Conservation (phyloP, 1,284 basidiomycete genomes). For the Polyporus tsugae region DNA sequence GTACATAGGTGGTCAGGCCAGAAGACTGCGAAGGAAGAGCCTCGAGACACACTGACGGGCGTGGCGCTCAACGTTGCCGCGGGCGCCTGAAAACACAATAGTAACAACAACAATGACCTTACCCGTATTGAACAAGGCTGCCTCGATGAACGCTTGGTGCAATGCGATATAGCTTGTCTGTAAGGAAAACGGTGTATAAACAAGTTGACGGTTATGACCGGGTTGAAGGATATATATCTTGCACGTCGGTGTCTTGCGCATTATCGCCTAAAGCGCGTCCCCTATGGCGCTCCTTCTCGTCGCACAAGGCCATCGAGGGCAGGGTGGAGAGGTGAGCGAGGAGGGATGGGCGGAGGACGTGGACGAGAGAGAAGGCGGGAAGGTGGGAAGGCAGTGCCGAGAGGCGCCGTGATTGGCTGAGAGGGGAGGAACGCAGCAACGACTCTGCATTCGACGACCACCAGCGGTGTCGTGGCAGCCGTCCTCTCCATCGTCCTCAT, state of each 20-base stretch:
- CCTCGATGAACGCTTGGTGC: neutral
- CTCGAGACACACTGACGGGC: neutral
- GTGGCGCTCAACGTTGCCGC: neutral
- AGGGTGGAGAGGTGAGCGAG: neutral
- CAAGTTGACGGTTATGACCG: neutral
- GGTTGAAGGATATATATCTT: neutral
- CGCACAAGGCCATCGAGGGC: neutral
- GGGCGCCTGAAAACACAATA: neutral
- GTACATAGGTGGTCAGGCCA: neutral
- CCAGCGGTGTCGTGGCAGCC: slow-evolving; percentile 29
- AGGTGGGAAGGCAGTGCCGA: slow-evolving; percentile 7
- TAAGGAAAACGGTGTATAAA: neutral
- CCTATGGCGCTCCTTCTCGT: neutral
- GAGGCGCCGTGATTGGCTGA: slow-evolving; percentile 2
- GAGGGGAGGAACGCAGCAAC: slow-evolving; percentile 16
- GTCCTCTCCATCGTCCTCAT: slow-evolving; percentile 25
- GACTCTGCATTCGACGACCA: slow-evolving; percentile 59
- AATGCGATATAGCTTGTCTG: neutral
- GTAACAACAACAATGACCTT: slow-evolving; percentile 3
- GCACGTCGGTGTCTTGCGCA: neutral
- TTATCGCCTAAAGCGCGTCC: neutral
- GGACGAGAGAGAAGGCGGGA: neutral
- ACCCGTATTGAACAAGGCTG: neutral
- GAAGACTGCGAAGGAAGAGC: neutral
- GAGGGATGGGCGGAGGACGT: neutral